phyloP scores from a whole-genome alignment of 192 early-diverging fungal species.

The Gamsiella multidivaricata region DNA sequence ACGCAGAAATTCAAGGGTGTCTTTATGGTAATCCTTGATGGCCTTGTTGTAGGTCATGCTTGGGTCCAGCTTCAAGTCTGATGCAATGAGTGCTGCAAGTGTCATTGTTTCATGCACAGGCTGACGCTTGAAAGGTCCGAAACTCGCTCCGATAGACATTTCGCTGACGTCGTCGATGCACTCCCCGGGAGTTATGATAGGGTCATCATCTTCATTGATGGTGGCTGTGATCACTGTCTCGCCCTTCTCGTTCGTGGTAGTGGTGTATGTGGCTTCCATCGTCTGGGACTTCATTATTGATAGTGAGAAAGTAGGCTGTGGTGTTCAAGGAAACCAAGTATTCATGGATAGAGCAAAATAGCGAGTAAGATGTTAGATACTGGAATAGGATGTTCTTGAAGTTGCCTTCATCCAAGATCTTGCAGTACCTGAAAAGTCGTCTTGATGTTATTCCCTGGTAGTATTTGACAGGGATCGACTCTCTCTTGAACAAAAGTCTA shows the following conservation, averaged over 20 bases:
- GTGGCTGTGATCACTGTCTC: neutral
- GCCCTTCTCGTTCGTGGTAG: neutral
- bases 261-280: neutral
- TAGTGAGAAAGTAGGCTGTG: neutral
- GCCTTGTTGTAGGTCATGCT: neutral
- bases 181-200: neutral
- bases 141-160: neutral
- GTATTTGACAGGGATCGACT: neutral
- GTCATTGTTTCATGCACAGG: constrained; percentile 2
- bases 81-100: constrained; percentile 2
- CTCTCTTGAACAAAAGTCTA: too few relatives aligned
- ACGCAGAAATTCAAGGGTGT: constrained; percentile 3
- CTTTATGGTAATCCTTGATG: neutral
- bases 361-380: neutral
- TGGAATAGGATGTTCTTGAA: constrained; percentile 1
- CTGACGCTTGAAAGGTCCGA: neutral
- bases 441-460: neutral
- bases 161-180: too few relatives aligned
- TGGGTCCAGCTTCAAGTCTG: neutral
- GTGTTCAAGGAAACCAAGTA: neutral
- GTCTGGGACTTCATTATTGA: constrained; percentile 1
- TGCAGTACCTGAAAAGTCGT: constrained; percentile 2
- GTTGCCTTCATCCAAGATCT: constrained; percentile 5
- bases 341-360: neutral
- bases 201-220: neutral